A percentile compares a stretch with the other conserved stretches of the same genome.
phyloP scores from a whole-genome alignment of 805 yeast species.

The Candida ortonii region DNA sequence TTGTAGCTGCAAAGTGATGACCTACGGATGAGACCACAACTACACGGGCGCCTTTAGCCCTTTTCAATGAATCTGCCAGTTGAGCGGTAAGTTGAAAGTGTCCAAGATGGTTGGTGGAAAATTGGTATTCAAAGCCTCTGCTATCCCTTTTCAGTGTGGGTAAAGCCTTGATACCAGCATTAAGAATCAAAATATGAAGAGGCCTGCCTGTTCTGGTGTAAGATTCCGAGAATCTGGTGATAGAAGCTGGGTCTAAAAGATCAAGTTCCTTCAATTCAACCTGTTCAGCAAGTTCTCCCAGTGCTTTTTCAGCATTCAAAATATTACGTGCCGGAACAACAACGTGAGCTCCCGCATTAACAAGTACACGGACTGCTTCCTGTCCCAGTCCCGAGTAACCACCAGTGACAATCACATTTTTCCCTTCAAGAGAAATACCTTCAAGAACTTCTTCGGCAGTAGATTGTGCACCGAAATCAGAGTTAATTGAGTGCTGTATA shows the following conservation, averaged over 20 bases:
- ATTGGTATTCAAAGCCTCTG: slow-evolving; percentile 5
- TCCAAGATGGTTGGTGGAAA: slow-evolving; percentile 3
- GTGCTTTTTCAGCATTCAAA: background rate
- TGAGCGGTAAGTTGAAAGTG: slow-evolving; percentile 1
- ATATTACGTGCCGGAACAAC: slow-evolving; percentile 4
- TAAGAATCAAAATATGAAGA: slow-evolving; percentile 5
- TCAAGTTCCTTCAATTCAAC: slow-evolving; percentile 6
- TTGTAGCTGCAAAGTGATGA: background rate
- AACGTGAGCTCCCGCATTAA: slow-evolving; percentile 3
- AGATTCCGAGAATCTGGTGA: background rate
- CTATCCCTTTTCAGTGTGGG: background rate
- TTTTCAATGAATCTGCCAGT: slow-evolving; percentile 1
- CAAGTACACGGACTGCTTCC: slow-evolving; percentile 4
- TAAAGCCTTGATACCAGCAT: slow-evolving; percentile 7
- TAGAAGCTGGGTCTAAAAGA: slow-evolving; percentile 1
- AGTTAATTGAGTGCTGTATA: slow-evolving; percentile 2
- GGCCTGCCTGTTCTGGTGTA: slow-evolving; percentile 3
- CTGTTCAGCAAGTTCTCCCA: slow-evolving; percentile 2
- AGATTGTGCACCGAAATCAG: background rate
- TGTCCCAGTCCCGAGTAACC: slow-evolving; percentile 6
- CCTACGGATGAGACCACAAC: background rate
- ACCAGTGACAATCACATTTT: slow-evolving; percentile 4
- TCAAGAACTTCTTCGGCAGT: slow-evolving; percentile 5
- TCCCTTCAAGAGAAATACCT: slow-evolving; percentile 3
- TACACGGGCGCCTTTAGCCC: slow-evolving; percentile 5